phyloP scores from a whole-genome alignment of 176 grass and related monocot species.

The Cenchrus purpureus region DNA sequence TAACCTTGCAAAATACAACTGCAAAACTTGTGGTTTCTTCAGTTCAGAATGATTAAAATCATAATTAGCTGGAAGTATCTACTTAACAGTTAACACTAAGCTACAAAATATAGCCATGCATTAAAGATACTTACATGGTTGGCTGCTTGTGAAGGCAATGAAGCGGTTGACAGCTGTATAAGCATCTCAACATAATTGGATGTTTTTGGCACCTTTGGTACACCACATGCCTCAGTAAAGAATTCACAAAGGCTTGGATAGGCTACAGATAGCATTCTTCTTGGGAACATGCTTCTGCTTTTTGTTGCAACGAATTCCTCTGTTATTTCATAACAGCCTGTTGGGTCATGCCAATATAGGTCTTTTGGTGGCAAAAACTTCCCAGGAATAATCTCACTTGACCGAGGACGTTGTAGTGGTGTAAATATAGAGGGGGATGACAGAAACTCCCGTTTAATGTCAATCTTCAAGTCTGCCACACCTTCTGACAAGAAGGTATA shows the following conservation, averaged over 20 bases:
- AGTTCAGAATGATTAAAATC: background rate
- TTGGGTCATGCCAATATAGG: slow-evolving; percentile 88
- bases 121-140: slow-evolving; percentile 62
- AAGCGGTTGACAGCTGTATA: slow-evolving; percentile 59
- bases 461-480: slow-evolving; percentile 59
- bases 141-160: slow-evolving; percentile 72
- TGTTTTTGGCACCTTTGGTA: slow-evolving; percentile 66
- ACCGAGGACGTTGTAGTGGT: slow-evolving; percentile 53
- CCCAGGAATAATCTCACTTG: slow-evolving; percentile 52
- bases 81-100: background rate
- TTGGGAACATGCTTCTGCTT: slow-evolving; percentile 46
- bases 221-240: slow-evolving; percentile 71
- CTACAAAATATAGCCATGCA: slow-evolving; percentile 21
- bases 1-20: background rate
- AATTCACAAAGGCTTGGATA: slow-evolving; percentile 88
- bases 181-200: slow-evolving; percentile 75
- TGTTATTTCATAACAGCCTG: slow-evolving; percentile 71
- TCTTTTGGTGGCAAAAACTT: slow-evolving; percentile 69
- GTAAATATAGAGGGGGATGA: slow-evolving; percentile 72
- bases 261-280: slow-evolving; percentile 59
- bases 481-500: slow-evolving; percentile 80
- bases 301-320: slow-evolving; percentile 54
- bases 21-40: slow-evolving; percentile 5
- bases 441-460: slow-evolving; percentile 68
- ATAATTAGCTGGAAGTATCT: slow-evolving; percentile 12